Percentiles rank a stretch among this genome's conserved stretches.
Evolutionary conservation across 495 filamentous ascomycete genomes (phyloP).

Genomic region (Aeminium ludgeri): DNA sequence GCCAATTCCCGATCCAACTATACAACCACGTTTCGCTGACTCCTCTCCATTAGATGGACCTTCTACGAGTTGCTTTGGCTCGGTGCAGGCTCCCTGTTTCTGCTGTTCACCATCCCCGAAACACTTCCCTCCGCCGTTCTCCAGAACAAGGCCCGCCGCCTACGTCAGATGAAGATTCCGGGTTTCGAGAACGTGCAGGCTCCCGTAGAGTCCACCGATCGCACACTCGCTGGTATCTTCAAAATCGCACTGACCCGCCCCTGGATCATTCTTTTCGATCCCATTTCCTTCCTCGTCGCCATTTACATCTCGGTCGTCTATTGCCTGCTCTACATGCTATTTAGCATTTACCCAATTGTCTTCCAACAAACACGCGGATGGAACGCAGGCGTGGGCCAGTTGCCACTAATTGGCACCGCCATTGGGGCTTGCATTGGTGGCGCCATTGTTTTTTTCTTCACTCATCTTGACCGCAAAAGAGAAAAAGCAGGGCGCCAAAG

Average conservation of each 20-base stretch:
- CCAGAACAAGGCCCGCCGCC: slow-evolving; percentile 22
- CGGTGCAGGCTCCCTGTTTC: slow-evolving; percentile 23
- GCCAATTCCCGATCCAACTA: slow-evolving; percentile 25
- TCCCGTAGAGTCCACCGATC: slow-evolving; percentile 28
- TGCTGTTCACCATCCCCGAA: slow-evolving; percentile 30
- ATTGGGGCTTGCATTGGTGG: slow-evolving; percentile 31
- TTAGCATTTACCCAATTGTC: slow-evolving; percentile 38
- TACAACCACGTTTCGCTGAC: slow-evolving; percentile 19
- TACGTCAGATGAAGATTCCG: slow-evolving; percentile 23
- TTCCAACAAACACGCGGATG: slow-evolving; percentile 38
- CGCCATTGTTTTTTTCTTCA: slow-evolving; percentile 23
- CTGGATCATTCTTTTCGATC: slow-evolving; percentile 30
- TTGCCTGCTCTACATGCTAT: slow-evolving; percentile 42
- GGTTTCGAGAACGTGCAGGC: slow-evolving; percentile 33
- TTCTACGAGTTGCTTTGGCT: slow-evolving; percentile 35
- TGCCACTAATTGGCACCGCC: slow-evolving; percentile 36
- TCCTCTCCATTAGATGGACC: slow-evolving; percentile 26
- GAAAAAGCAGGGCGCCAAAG: slow-evolving; percentile 17
- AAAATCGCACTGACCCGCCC: slow-evolving; percentile 35
- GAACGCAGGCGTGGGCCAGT: slow-evolving; percentile 32
- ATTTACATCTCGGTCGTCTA: slow-evolving; percentile 39
- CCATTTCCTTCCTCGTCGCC: slow-evolving; percentile 29
- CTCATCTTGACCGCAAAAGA: slow-evolving; percentile 3
- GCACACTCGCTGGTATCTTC: slow-evolving; percentile 28
- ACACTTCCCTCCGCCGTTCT: slow-evolving; percentile 22